Evolutionary conservation across 768 basidiomycete genomes (phyloP), one percentile per base, ranked within the genome.

Genomic region (Tubosaeta sp.): DNA sequence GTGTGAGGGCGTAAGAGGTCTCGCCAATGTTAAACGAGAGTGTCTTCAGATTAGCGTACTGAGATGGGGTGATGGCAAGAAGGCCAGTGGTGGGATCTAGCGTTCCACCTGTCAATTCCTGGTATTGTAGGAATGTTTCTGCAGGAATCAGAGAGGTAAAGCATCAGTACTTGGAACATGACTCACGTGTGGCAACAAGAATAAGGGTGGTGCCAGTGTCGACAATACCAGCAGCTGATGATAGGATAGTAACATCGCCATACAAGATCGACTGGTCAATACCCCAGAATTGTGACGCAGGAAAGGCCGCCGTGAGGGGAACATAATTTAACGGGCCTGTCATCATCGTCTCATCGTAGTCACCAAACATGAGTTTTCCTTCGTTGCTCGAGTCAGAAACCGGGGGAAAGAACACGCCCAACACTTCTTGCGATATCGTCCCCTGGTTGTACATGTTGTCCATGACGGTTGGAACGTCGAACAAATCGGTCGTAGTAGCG

Each of bases 121-220:
- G 22, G 55, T 70, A 70, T 32, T 25, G 31, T 6, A 46, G 10
- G 55, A 58, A 69, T 3, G 69, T 66, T 22, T 70, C 66, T 63
- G 24, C 14, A 19, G 11, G 30, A 19, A 13, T 22, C 10, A 21
- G 32, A 44, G 18, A 27, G 25, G 9, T 10, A 7, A 30, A 18
- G 67, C 7, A 34, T 50, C 24, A 44, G 21, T 19, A 8, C 6
- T 10, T 10, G 32, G 13, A 25, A 12, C 29, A 30, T 21, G 8
- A 35, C 52, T 52, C 25, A 64, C 64, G 40, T 0, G 63, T 29
- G 16, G 67, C 61, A 9, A 64, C 51, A n/a, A 66, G 56, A 30
- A 68, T 56, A n/a, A 69, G 50, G 4, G 61, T 69, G 31, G 59
- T 64, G 30, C 71, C 67, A 1, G 68, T 71, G 46, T 71, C 69